Percentiles rank a stretch among this genome's conserved stretches.
phyloP scores from a whole-genome alignment of 805 yeast species.

The Hanseniaspora hatyaiensis region DNA sequence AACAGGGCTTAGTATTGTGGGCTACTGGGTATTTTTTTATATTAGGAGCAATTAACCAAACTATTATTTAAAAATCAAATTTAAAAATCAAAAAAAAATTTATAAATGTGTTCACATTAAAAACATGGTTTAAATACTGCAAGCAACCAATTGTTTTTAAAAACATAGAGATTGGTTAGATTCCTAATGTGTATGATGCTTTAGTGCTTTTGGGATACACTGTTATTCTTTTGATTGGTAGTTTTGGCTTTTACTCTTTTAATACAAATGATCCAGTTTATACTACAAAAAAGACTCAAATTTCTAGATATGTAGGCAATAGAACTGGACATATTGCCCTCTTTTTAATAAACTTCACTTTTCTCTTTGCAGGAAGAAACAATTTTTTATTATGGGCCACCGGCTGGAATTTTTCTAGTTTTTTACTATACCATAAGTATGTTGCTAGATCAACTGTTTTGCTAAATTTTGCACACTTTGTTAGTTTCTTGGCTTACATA shows the following conservation, averaged over 20 bases:
- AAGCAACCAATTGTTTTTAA: slow-evolving; percentile 29
- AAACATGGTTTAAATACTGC: slow-evolving; percentile 16
- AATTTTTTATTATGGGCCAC: slow-evolving; percentile 49
- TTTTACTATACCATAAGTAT: slow-evolving; percentile 53
- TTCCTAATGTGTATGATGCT: slow-evolving; percentile 15
- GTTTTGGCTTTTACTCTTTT: slow-evolving; percentile 17
- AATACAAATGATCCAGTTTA: slow-evolving; percentile 6
- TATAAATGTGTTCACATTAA: too few relatives aligned
- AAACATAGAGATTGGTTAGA: slow-evolving; percentile 19
- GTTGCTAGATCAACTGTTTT: slow-evolving; percentile 35
- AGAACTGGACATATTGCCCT: slow-evolving; percentile 39
- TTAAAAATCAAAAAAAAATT: too few relatives aligned
- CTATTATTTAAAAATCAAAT: too few relatives aligned
- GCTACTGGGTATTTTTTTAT: slow-evolving; percentile 41
- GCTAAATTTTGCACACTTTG: slow-evolving; percentile 15
- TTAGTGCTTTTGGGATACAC: slow-evolving; percentile 14
- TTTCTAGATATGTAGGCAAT: slow-evolving; percentile 33
- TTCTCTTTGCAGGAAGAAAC: slow-evolving; percentile 57
- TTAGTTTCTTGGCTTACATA: slow-evolving; percentile 11
- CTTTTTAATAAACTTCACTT: slow-evolving; percentile 42
- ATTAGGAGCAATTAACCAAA: slow-evolving; percentile 29
- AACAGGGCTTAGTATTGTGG: slow-evolving; percentile 37
- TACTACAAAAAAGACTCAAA: slow-evolving; percentile 8
- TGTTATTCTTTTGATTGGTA: slow-evolving; percentile 8
- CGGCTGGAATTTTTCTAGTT: slow-evolving; percentile 49